These are phyloP conservation scores for Lachancea lanzarotensis DNA, from an alignment of 805 yeast genomes.

Conservation along the genomic window DNA sequence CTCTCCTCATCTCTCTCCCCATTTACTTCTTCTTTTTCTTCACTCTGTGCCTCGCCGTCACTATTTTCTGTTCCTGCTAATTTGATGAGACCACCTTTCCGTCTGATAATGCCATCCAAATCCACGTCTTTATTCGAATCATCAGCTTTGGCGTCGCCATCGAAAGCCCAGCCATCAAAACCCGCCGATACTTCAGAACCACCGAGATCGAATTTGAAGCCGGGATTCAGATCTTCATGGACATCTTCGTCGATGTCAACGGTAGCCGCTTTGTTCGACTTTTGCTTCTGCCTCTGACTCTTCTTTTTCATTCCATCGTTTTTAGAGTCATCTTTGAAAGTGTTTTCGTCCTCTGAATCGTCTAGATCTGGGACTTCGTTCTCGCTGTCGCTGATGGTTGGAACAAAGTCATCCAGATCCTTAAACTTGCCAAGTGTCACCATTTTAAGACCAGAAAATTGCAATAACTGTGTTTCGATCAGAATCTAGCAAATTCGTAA, in stretches of 20 bases:
- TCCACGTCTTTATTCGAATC: conserved; percentile 57
- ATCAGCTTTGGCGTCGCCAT: conserved; percentile 32
- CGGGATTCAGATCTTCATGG: conserved; percentile 62
- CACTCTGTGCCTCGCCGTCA: conserved; percentile 31
- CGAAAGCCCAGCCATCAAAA: conserved; percentile 83
- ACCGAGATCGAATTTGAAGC: conserved; percentile 62
- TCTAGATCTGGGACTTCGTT: conserved; percentile 55
- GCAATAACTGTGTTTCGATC: not conserved
- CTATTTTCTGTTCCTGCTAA: conserved; percentile 41
- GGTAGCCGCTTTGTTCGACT: conserved; percentile 21
- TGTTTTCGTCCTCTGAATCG: conserved; percentile 38
- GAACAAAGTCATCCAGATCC: conserved; percentile 45
- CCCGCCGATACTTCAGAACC: conserved; percentile 42
- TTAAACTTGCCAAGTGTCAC: conserved; percentile 17
- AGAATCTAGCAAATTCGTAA: not conserved
- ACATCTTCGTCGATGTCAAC: conserved; percentile 33
- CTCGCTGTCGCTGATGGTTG: conserved; percentile 73
- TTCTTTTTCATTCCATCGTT: conserved; percentile 19
- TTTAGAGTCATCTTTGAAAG: conserved; percentile 22
- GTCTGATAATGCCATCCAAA: conserved; percentile 76
- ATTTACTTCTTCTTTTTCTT: conserved; percentile 35
- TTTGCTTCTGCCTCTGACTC: conserved; percentile 1
- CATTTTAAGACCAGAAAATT: not conserved
- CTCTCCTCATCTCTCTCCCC: conserved; percentile 32
- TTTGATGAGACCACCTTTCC: conserved; percentile 72